Conservation (phyloP, 2,329 filamentous ascomycete species). For the Davidsoniella virescens region DNA sequence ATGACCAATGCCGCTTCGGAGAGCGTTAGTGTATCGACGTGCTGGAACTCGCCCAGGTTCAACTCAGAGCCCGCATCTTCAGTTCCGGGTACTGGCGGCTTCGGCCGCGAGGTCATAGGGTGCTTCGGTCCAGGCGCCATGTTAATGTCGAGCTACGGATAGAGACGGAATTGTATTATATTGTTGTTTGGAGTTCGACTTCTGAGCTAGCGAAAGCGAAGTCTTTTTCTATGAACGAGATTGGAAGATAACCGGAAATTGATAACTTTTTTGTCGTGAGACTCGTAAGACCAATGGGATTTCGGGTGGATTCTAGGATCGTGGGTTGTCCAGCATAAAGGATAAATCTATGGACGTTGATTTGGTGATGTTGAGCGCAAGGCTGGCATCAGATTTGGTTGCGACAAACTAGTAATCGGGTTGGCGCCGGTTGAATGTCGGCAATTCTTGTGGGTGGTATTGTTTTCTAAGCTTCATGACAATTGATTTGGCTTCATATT, state of each 20-base stretch:
- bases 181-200: too few species aligned
- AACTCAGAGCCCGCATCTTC: constrained; percentile 73
- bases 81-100: constrained; percentile 56
- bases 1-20: constrained; percentile 87
- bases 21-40: constrained; percentile 79
- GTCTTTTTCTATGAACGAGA: too few species aligned
- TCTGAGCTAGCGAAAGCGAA: too few species aligned
- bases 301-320: too few species aligned
- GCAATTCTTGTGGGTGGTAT: not conserved
- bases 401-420: not conserved
- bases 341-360: not conserved
- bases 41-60: constrained; percentile 82
- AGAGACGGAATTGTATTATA: too few species aligned
- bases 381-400: not conserved
- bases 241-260: too few species aligned
- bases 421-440: constrained; percentile 12
- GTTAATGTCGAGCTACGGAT: not conserved
- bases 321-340: too few species aligned
- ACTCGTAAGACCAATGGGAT: too few species aligned
- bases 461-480: too few species aligned
- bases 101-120: constrained; percentile 41
- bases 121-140: constrained; percentile 10
- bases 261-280: too few species aligned
- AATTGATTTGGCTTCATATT: too few species aligned
- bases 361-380: not conserved